phyloP scores from a whole-genome alignment of 2,329 filamentous ascomycete genomes.

The Acrocalymma vagum region DNA sequence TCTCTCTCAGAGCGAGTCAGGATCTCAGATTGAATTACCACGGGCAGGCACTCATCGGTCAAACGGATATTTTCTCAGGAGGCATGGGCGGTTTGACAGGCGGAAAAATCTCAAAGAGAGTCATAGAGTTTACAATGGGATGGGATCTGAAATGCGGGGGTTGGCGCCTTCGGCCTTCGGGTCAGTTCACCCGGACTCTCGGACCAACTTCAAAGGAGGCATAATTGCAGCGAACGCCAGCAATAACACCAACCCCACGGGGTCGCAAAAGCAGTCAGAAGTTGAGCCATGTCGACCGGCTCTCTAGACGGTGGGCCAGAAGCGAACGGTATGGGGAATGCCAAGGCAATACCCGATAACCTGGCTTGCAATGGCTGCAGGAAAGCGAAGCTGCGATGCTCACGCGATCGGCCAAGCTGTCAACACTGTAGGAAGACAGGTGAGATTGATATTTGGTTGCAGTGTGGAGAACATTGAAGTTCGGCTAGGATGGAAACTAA shows the following conservation, averaged over 20 bases:
- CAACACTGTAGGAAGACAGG: conserved; percentile 26
- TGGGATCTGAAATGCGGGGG: too few relatives aligned
- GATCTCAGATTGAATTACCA: too few relatives aligned
- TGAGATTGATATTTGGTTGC: background rate
- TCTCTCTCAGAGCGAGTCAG: too few relatives aligned
- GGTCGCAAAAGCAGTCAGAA: background rate
- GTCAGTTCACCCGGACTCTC: conserved; percentile 10
- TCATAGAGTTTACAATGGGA: too few relatives aligned
- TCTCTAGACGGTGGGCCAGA: conserved; percentile 9
- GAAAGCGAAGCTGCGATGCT: conserved; percentile 26
- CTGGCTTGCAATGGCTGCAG: conserved; percentile 27
- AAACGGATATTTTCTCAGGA: too few relatives aligned
- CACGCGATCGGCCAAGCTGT: conserved; percentile 22
- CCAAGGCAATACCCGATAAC: conserved; percentile 6
- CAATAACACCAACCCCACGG: conserved; percentile 2
- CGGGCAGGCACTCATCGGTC: too few relatives aligned
- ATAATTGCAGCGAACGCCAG: background rate
- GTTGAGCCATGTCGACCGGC: conserved; percentile 12
- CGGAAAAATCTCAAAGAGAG: too few relatives aligned
- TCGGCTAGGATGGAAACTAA: background rate
- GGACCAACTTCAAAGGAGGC: conserved; percentile 6
- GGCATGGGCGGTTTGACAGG: too few relatives aligned
- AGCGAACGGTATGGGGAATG: conserved; percentile 7
- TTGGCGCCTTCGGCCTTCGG: conserved; percentile 11
- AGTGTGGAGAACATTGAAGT: background rate